Conservation (phyloP, 2,329 filamentous ascomycete species). For the Diaporthe longicolla region DNA sequence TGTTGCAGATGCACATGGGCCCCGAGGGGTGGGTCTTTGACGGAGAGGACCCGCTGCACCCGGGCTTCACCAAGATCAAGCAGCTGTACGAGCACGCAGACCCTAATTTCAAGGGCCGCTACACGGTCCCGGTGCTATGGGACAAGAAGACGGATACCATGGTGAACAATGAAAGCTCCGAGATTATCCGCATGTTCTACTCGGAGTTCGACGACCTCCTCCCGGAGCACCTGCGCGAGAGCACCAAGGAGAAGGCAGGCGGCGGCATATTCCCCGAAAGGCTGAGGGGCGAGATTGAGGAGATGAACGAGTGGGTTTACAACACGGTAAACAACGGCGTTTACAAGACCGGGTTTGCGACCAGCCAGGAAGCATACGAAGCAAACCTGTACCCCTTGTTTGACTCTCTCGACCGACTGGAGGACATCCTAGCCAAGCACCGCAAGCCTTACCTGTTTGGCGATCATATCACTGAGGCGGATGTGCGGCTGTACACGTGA, state of each 20-base stretch:
- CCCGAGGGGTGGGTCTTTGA: slow-evolving; percentile 68
- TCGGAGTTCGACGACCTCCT: slow-evolving; percentile 77
- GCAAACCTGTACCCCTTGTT: slow-evolving; percentile 73
- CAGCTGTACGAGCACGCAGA: slow-evolving; percentile 80
- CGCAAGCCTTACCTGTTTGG: slow-evolving; percentile 74
- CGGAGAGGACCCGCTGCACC: slow-evolving; percentile 71
- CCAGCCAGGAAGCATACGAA: slow-evolving; percentile 75
- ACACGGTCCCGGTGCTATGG: slow-evolving; percentile 81
- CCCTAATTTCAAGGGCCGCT: slow-evolving; percentile 76
- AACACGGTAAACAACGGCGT: slow-evolving; percentile 64
- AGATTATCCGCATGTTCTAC: slow-evolving; percentile 89
- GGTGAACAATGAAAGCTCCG: slow-evolving; percentile 86
- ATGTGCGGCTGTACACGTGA: slow-evolving; percentile 73
- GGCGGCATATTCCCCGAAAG: slow-evolving; percentile 71
- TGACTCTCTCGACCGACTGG: slow-evolving; percentile 73
- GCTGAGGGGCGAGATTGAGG: slow-evolving; percentile 71
- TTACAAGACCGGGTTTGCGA: slow-evolving; percentile 75
- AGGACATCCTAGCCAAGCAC: slow-evolving; percentile 66
- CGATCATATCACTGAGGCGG: slow-evolving; percentile 75
- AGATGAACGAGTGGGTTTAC: slow-evolving; percentile 78
- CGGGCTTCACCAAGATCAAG: slow-evolving; percentile 74
- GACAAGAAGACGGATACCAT: slow-evolving; percentile 78
- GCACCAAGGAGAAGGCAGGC: slow-evolving; percentile 55
- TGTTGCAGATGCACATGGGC: slow-evolving; percentile 76
- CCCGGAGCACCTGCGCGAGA: slow-evolving; percentile 66